A percentile compares a stretch with the other conserved stretches of the same genome.
Evolutionary conservation across 306 rosid species (phyloP).

Genomic region (Senna tora): DNA sequence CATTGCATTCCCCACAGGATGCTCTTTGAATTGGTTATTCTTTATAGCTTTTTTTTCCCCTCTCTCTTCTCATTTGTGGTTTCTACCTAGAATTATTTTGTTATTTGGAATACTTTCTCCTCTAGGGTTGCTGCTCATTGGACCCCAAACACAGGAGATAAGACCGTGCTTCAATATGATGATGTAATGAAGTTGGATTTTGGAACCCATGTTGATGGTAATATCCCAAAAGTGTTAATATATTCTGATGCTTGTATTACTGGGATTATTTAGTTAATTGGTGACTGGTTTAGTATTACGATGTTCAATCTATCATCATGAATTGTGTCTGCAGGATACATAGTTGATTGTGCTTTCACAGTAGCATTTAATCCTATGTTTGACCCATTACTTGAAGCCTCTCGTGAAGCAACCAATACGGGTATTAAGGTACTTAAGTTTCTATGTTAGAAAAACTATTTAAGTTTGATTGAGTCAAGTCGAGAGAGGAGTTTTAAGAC

Average conservation of each 20-base stretch:
- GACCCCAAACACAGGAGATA: conserved; percentile 96
- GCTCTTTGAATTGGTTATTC: conserved; percentile 89
- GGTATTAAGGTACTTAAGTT: conserved; percentile 79
- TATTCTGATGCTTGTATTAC: conserved; percentile 1
- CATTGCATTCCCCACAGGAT: conserved; percentile 98
- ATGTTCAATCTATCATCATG: conserved; percentile 25
- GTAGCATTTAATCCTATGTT: conserved; percentile 95
- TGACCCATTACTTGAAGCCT: conserved; percentile 94
- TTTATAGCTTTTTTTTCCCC: background rate
- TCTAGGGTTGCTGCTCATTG: conserved; percentile 98
- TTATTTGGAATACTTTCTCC: conserved; percentile 25
- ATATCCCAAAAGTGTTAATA: background rate
- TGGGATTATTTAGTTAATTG: conserved; percentile 23
- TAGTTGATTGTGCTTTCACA: conserved; percentile 94
- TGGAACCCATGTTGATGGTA: conserved; percentile 97
- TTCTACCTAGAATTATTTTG: conserved; percentile 17
- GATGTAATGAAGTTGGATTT: conserved; percentile 98
- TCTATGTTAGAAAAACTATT: background rate
- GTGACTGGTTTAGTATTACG: conserved; percentile 17
- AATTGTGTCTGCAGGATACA: conserved; percentile 60
- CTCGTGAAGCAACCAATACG: conserved; percentile 93
- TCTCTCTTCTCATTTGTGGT: conserved; percentile 5
- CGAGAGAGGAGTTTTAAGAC: background rate
- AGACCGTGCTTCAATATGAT: conserved; percentile 88
- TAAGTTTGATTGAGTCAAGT: conserved; percentile 21